Percentiles rank a stretch among this genome's conserved stretches.
These are phyloP conservation scores for Endoconidiophora laricicola DNA, from an alignment of 2,329 filamentous ascomycete species.

Conservation along the genomic window DNA sequence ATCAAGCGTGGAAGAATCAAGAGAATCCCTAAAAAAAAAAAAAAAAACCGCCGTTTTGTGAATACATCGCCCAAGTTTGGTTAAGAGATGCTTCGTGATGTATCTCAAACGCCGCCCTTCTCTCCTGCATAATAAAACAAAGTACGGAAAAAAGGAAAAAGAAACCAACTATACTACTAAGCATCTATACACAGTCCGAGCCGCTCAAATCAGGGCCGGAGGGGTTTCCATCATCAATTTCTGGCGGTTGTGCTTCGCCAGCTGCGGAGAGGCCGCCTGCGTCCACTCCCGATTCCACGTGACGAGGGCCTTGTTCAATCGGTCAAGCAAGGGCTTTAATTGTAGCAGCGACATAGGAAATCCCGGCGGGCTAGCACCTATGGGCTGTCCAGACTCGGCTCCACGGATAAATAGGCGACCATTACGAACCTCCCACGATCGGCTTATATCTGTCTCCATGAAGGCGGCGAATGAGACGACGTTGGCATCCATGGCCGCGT, in stretches of 20 bases:
- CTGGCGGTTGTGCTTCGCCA: neutral
- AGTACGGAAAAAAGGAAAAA: too few relatives aligned
- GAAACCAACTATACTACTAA: too few relatives aligned
- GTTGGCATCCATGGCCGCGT: conserved; percentile 20
- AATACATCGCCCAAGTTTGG: too few relatives aligned
- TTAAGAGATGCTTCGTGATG: too few relatives aligned
- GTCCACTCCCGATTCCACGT: conserved; percentile 4
- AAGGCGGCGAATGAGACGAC: conserved; percentile 21
- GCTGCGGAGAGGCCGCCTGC: neutral
- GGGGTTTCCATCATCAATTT: too few relatives aligned
- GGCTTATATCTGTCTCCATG: conserved; percentile 18
- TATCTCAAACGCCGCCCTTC: too few relatives aligned
- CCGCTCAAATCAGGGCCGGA: too few relatives aligned
- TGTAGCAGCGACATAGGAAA: conserved; percentile 1
- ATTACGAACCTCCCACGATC: conserved; percentile 14
- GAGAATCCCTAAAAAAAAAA: too few relatives aligned
- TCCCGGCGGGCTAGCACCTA: conserved; percentile 1
- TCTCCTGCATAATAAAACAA: too few relatives aligned
- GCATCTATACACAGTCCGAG: too few relatives aligned
- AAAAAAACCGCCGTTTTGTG: too few relatives aligned
- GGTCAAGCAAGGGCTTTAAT: neutral
- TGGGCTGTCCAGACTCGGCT: conserved; percentile 7
- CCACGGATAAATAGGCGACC: conserved; percentile 14
- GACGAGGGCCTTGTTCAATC: neutral
- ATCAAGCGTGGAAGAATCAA: too few relatives aligned